phyloP scores from a whole-genome alignment of 257 asterid genomes.

The Striga asiatica region DNA sequence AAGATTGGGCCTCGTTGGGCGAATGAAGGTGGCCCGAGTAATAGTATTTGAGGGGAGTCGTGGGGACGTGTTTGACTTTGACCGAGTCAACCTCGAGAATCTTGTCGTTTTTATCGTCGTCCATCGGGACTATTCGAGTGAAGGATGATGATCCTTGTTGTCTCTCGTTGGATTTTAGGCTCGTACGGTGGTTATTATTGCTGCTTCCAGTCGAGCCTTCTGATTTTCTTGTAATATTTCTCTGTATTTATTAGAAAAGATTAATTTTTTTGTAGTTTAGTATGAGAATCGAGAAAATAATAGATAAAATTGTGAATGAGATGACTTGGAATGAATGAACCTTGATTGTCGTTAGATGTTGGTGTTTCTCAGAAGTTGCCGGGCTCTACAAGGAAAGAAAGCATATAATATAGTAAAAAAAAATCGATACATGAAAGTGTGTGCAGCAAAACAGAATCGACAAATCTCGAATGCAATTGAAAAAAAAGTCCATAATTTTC shows the following conservation, averaged over 20 bases:
- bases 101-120: conserved; percentile 31
- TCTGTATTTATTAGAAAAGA: conserved; percentile 40
- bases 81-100: conserved; percentile 42
- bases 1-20: background rate
- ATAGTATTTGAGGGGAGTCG: conserved; percentile 27
- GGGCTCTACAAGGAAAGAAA: conserved; percentile 33
- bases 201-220: background rate
- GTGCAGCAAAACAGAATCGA: no score
- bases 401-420: background rate
- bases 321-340: conserved; percentile 21
- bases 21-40: background rate
- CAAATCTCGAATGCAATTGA: no score
- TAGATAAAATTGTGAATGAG: background rate
- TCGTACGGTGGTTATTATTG: no score
- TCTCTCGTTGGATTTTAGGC: conserved; percentile 16
- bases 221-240: conserved; percentile 32
- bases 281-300: background rate
- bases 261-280: no score
- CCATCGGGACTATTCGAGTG: conserved; percentile 11
- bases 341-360: conserved; percentile 28
- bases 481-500: no score
- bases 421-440: no score
- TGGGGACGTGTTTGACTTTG: conserved; percentile 31
- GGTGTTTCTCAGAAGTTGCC: conserved; percentile 43
- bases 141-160: conserved; percentile 15